Evolutionary conservation across 2,329 filamentous ascomycete genomes (phyloP).

Genomic region (Sporothrix luriei): DNA sequence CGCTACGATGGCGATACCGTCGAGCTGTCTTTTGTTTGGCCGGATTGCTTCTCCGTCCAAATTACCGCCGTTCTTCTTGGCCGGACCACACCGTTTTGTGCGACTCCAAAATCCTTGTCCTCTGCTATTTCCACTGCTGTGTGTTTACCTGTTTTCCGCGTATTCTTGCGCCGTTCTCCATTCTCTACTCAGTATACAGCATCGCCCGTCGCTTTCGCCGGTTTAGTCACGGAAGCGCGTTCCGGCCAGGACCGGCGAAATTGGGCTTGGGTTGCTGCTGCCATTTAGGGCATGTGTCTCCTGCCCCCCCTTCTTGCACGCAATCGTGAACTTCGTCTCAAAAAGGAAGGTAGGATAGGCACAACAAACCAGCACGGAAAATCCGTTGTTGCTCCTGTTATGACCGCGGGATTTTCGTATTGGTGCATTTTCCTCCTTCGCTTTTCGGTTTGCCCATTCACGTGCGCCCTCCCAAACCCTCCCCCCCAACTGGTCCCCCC

Average conservation of each 20-base stretch:
- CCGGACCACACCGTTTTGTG: too few relatives aligned
- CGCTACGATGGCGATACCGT: slow-evolving; percentile 10
- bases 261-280: not conserved
- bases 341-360: slow-evolving; percentile 8
- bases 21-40: not conserved
- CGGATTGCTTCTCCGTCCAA: not conserved
- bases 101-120: too few relatives aligned
- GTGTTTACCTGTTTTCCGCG: too few relatives aligned
- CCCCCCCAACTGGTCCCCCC: too few relatives aligned
- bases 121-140: too few relatives aligned
- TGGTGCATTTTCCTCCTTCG: not conserved
- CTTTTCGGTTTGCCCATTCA: not conserved
- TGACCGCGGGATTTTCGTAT: not conserved
- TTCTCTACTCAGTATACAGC: too few relatives aligned
- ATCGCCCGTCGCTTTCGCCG: too few relatives aligned
- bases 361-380: not conserved
- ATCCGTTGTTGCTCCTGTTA: not conserved
- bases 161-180: too few relatives aligned
- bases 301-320: slow-evolving; percentile 3
- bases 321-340: not conserved
- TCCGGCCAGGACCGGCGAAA: too few relatives aligned
- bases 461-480: too few relatives aligned
- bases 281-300: not conserved
- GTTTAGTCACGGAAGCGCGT: too few relatives aligned
- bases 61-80: not conserved